Evolutionary conservation across 2,329 filamentous ascomycete genomes (phyloP), one percentile per base, ranked within the genome.

Genomic region (Trichoderma sp.): DNA sequence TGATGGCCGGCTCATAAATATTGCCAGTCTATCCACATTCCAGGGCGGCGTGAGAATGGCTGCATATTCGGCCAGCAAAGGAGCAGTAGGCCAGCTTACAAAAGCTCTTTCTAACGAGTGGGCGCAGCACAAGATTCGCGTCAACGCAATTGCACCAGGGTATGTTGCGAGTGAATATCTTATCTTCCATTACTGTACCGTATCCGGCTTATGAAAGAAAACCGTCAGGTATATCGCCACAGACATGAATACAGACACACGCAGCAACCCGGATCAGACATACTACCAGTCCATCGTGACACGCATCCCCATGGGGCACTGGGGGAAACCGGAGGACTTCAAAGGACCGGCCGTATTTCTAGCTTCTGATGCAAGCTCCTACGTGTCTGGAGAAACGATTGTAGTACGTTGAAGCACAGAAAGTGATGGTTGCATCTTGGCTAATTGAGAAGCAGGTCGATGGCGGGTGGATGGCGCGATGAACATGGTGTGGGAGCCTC

Each of bases 121-220:
- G 67, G 67, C 67, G 6, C 41, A 56, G 41, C 41, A 71, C 21
- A 60, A 60, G 27, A 71, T 71, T 31, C 67, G 67, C 14, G 67
- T 71, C 21, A 71, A 71, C 29, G 67, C 67, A 50, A 71, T 71
- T 18, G 67, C 67, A 1, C 67, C 67, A 38, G 67, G 67, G 67
- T 71, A 71, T 33, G 41, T 53, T 67, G 27, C 14, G 11, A 56
- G 50, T 24, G 21, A 12, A 21, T 6, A 24, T 56, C 21, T 3
- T 24, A 3, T 6, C 5, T 24, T 56, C 11, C 50, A 14, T n/a
- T 45, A n/a, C 16, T 3, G 50, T 24, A 24, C 14, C 16, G 45
- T 24, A 53, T 24, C 14, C 0, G 11, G n/a, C 50, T 56, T 56
- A 56, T 56, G 9, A 24, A 24, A 21, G 50, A 14, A 3, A 24